A percentile compares a stretch with the other conserved stretches of the same genome.
These are phyloP conservation scores for Sherardia arvensis DNA, from an alignment of 257 asterid species.

Conservation along the genomic window DNA sequence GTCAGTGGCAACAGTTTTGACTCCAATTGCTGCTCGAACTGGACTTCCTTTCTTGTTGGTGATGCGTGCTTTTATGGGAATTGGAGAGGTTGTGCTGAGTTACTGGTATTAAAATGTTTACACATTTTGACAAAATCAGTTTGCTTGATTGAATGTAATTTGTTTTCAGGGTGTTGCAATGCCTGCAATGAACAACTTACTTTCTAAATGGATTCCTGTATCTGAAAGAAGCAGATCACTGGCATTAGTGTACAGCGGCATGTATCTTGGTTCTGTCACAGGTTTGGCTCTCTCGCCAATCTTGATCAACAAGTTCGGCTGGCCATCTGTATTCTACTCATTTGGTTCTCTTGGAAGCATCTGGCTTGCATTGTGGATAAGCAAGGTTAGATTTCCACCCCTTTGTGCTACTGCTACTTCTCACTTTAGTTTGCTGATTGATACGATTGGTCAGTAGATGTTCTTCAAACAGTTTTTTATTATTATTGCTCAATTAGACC, in stretches of 20 bases:
- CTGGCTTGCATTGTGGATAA: constrained; percentile 92
- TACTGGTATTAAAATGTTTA: neutral
- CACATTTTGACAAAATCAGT: neutral
- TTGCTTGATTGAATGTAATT: constrained; percentile 4
- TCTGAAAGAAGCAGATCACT: constrained; percentile 99
- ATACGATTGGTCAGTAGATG: neutral
- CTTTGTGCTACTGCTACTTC: constrained; percentile 7
- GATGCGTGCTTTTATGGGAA: constrained; percentile 97
- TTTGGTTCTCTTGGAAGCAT: constrained; percentile 92
- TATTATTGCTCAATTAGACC: neutral
- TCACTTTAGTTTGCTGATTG: neutral
- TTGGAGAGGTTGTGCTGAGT: constrained; percentile 77
- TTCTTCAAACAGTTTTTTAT: neutral
- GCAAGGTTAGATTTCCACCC: constrained; percentile 50
- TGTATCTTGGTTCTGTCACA: constrained; percentile 97
- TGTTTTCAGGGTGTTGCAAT: constrained; percentile 57
- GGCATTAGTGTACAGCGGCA: constrained; percentile 94
- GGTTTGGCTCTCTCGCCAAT: constrained; percentile 84
- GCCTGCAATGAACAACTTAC: constrained; percentile 96
- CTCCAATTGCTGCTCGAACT: constrained; percentile 84
- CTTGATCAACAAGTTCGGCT: constrained; percentile 73
- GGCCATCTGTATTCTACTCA: constrained; percentile 94
- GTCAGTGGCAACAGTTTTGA: constrained; percentile 95
- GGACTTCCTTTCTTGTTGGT: constrained; percentile 87
- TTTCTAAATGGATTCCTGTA: constrained; percentile 95